A percentile compares a stretch with the other conserved stretches of the same genome.
Conservation (phyloP, 2,329 filamentous ascomycete species). For the Massarina eburnea region DNA sequence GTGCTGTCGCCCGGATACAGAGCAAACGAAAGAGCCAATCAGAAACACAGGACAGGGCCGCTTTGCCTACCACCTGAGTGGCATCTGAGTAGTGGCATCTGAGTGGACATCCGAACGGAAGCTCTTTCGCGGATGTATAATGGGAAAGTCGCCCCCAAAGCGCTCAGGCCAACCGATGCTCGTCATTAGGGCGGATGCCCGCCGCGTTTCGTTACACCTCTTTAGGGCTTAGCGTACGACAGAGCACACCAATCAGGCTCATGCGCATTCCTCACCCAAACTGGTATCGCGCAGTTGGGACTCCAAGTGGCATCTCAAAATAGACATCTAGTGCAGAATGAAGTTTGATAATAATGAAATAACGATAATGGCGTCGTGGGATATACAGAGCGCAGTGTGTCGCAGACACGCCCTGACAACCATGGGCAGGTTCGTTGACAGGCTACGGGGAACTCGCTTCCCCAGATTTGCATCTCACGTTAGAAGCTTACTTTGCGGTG, state of each 20-base stretch:
- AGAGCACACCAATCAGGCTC: too few species aligned
- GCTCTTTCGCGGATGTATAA: too few species aligned
- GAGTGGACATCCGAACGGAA: too few species aligned
- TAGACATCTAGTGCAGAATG: too few species aligned
- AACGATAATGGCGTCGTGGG: too few species aligned
- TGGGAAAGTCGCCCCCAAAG: neutral
- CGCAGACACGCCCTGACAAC: too few species aligned
- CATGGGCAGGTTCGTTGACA: neutral
- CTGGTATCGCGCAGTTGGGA: neutral
- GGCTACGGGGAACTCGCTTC: slow-evolving; percentile 1
- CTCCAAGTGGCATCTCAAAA: neutral
- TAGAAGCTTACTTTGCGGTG: slow-evolving; percentile 3
- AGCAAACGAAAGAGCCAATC: neutral
- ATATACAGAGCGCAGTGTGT: too few species aligned
- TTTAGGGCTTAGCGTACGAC: neutral
- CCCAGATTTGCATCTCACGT: slow-evolving; percentile 5
- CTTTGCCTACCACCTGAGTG: neutral
- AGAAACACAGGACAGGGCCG: neutral
- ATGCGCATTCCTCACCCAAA: neutral
- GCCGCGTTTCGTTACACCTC: neutral
- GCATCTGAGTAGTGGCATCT: slow-evolving; percentile 1
- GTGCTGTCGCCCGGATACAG: neutral
- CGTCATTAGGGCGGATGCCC: slow-evolving; percentile 5
- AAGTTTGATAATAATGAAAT: too few species aligned
- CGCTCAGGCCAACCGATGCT: neutral